Evolutionary conservation across 2,329 filamentous ascomycete genomes (phyloP).

Genomic region (Sordariomycetes sp.): DNA sequence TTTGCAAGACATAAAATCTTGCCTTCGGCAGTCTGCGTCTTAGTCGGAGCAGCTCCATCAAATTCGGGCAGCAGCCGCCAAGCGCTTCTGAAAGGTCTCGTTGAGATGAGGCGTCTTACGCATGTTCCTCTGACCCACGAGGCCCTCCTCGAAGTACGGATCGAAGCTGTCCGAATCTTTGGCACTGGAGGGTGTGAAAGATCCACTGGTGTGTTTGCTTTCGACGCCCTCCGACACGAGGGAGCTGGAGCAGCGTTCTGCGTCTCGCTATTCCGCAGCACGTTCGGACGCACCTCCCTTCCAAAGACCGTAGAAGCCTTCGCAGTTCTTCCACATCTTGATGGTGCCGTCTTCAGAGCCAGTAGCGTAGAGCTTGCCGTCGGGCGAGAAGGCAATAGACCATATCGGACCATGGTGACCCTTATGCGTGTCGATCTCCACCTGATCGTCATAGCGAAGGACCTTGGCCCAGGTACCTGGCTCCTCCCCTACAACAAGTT

Average conservation of each 20-base stretch:
- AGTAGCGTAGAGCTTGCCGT: constrained; percentile 92
- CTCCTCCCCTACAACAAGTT: constrained; percentile 83
- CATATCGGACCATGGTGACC: constrained; percentile 96
- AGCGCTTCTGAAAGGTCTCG: no score
- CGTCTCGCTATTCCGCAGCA: constrained; percentile 23
- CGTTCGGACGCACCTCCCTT: constrained; percentile 34
- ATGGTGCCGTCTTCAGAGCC: constrained; percentile 96
- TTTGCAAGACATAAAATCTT: no score
- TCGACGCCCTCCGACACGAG: constrained; percentile 1
- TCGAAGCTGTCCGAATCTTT: constrained; percentile 3
- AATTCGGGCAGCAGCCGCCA: no score
- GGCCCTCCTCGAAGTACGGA: no score
- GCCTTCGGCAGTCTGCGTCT: no score
- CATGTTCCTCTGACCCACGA: no score
- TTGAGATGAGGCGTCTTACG: no score
- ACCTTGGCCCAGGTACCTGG: constrained; percentile 96
- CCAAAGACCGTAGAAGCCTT: constrained; percentile 57
- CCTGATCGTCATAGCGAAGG: constrained; percentile 77
- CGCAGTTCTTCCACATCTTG: constrained; percentile 75
- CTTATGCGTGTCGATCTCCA: constrained; percentile 86
- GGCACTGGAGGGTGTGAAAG: constrained; percentile 1
- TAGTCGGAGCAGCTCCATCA: no score
- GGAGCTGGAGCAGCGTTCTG: constrained; percentile 2
- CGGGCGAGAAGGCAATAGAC: constrained; percentile 90
- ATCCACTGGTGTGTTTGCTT: neutral